A percentile compares a stretch with the other conserved stretches of the same genome.
Conservation (phyloP, 2,329 filamentous ascomycete species). For the Gaeumannomyces sp. region DNA sequence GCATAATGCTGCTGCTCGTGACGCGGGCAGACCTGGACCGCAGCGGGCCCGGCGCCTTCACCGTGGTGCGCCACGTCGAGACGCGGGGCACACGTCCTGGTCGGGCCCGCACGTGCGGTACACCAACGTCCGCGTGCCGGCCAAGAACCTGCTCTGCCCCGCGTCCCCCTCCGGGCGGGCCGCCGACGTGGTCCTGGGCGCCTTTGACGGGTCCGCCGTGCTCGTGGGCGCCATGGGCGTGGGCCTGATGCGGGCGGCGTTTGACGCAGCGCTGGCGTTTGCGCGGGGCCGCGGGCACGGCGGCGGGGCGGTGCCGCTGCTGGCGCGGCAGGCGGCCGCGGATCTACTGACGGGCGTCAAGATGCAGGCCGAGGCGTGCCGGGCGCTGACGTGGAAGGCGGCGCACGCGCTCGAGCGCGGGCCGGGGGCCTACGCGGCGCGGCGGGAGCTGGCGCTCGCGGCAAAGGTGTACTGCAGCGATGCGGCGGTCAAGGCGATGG, state of each 20-base stretch:
- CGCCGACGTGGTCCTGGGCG: slow-evolving; percentile 30
- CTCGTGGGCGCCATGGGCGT: slow-evolving; percentile 46
- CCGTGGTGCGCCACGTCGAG: slow-evolving; percentile 36
- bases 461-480: slow-evolving; percentile 47
- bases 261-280: slow-evolving; percentile 41
- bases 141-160: slow-evolving; percentile 31
- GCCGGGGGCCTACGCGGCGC: slow-evolving; percentile 28
- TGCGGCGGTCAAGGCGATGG: slow-evolving; percentile 36
- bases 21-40: slow-evolving; percentile 36
- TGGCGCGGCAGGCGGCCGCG: slow-evolving; percentile 39
- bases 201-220: slow-evolving; percentile 34
- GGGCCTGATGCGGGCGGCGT: slow-evolving; percentile 42
- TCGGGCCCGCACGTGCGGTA: slow-evolving; percentile 41
- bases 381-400: slow-evolving; percentile 23
- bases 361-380: slow-evolving; percentile 13
- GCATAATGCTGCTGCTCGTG: slow-evolving; percentile 40
- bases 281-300: slow-evolving; percentile 30
- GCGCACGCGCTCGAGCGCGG: slow-evolving; percentile 18
- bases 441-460: slow-evolving; percentile 38
- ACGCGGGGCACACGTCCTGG: slow-evolving; percentile 38
- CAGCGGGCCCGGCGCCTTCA: slow-evolving; percentile 33
- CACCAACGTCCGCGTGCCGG: slow-evolving; percentile 37
- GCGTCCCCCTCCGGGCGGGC: slow-evolving; percentile 31
- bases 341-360: slow-evolving; percentile 15
- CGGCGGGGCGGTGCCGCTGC: slow-evolving; percentile 34